Evolutionary conservation across 2,329 filamentous ascomycete genomes (phyloP).

Genomic region (Paraphoma sp.): DNA sequence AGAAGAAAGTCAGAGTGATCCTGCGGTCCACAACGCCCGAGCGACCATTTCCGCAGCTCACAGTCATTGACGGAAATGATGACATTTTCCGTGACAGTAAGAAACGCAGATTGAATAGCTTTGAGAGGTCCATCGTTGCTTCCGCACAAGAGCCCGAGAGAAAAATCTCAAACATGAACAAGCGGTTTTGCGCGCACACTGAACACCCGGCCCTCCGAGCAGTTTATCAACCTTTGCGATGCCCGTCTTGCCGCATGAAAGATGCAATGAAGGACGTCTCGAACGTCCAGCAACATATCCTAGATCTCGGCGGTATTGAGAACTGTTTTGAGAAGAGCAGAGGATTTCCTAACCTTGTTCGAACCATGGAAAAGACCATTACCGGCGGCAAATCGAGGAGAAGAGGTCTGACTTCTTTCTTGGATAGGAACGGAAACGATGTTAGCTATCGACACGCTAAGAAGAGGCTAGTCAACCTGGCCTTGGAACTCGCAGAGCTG

Average conservation of each 20-base stretch:
- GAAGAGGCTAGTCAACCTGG: not conserved
- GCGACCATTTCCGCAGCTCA: too few species aligned
- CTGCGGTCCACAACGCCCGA: too few species aligned
- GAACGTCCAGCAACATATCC: not conserved
- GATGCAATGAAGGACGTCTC: not conserved
- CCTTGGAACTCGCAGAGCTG: not conserved
- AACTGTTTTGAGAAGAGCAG: too few species aligned
- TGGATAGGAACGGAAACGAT: not conserved
- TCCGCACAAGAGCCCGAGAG: too few species aligned
- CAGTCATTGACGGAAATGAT: too few species aligned
- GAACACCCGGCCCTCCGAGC: not conserved
- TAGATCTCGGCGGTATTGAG: not conserved
- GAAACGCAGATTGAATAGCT: too few species aligned
- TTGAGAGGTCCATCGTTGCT: too few species aligned
- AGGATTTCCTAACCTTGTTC: too few species aligned
- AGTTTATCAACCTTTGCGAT: not conserved
- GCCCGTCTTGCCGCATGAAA: not conserved
- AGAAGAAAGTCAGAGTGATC: too few species aligned
- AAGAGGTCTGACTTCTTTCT: not conserved
- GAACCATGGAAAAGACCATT: not conserved
- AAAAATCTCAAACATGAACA: not conserved
- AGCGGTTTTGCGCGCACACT: not conserved
- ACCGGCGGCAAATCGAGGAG: not conserved
- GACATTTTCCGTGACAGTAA: too few species aligned
- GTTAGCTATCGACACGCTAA: not conserved